Conservation (phyloP, 345 rosid genomes). For the Populus pruinosa region DNA sequence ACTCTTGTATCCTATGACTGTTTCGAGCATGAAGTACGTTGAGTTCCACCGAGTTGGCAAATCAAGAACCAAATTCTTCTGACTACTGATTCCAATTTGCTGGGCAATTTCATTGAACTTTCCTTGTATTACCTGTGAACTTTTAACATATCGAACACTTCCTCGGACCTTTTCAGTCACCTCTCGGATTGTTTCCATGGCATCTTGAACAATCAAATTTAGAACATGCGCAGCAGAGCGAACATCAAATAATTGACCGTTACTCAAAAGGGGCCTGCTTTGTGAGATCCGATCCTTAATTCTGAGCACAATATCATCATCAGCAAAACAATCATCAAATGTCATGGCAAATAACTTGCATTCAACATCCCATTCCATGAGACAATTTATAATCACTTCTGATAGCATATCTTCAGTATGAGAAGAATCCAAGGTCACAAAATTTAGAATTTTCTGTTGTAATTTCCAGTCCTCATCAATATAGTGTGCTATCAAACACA, state of each 20-base stretch:
- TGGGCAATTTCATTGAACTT: slow-evolving; percentile 72
- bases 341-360: slow-evolving; percentile 82
- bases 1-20: slow-evolving; percentile 58
- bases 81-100: slow-evolving; percentile 53
- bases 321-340: slow-evolving; percentile 57
- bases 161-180: slow-evolving; percentile 71
- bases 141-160: slow-evolving; percentile 70
- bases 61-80: slow-evolving; percentile 61
- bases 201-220: slow-evolving; percentile 60
- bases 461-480: slow-evolving; percentile 85
- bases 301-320: slow-evolving; percentile 61
- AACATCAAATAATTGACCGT: slow-evolving; percentile 68
- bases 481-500: slow-evolving; percentile 70
- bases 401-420: slow-evolving; percentile 84
- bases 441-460: slow-evolving; percentile 75
- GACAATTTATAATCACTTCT: slow-evolving; percentile 65
- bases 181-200: slow-evolving; percentile 52
- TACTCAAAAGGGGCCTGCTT: slow-evolving; percentile 51
- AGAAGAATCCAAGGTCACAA: slow-evolving; percentile 71
- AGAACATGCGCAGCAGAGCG: slow-evolving; percentile 70
- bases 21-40: slow-evolving; percentile 75
- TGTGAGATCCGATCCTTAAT: slow-evolving; percentile 61
- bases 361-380: slow-evolving; percentile 84
- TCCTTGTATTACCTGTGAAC: slow-evolving; percentile 57
- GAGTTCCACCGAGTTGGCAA: slow-evolving; percentile 62